A percentile compares a stretch with the other conserved stretches of the same genome.
These are phyloP conservation scores for Kodamaea sp. DNA, from an alignment of 1,139 yeast species.

Conservation along the genomic window DNA sequence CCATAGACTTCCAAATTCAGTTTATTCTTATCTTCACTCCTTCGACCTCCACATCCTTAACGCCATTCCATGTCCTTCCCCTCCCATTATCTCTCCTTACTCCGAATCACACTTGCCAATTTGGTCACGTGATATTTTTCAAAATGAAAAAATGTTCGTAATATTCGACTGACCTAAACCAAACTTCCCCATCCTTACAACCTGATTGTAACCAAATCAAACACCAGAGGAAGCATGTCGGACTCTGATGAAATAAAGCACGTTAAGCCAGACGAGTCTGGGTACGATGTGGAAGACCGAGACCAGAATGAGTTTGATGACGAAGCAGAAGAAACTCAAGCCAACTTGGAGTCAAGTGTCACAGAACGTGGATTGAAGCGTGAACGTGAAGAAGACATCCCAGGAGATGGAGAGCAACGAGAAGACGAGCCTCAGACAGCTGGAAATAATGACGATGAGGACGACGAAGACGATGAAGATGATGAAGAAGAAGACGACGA, in stretches of 20 bases:
- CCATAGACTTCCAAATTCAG: too few relatives aligned
- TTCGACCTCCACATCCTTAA: too few relatives aligned
- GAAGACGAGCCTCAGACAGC: conserved; percentile 17
- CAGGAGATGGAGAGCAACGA: conserved; percentile 10
- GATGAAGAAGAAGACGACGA: conserved; percentile 63
- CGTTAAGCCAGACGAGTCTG: conserved; percentile 15
- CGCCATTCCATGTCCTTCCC: too few relatives aligned
- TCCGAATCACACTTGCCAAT: too few relatives aligned
- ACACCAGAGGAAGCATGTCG: conserved; percentile 7
- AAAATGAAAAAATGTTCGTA: background rate
- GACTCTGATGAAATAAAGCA: conserved; percentile 9
- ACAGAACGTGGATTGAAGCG: conserved; percentile 10
- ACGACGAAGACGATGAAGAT: conserved; percentile 43
- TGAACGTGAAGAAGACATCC: conserved; percentile 12
- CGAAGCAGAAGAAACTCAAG: conserved; percentile 15
- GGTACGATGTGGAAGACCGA: conserved; percentile 23
- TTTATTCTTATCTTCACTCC: too few relatives aligned
- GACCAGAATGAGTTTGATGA: conserved; percentile 56
- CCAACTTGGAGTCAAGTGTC: conserved; percentile 10
- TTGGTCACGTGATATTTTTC: too few relatives aligned
- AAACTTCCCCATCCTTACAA: background rate
- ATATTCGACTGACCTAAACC: background rate
- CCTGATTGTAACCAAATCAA: background rate
- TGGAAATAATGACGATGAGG: conserved; percentile 12
- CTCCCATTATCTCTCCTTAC: too few relatives aligned